These are phyloP conservation scores for Colletotrichum higginsianum DNA, from an alignment of 2,329 filamentous ascomycete species.

Conservation along the genomic window DNA sequence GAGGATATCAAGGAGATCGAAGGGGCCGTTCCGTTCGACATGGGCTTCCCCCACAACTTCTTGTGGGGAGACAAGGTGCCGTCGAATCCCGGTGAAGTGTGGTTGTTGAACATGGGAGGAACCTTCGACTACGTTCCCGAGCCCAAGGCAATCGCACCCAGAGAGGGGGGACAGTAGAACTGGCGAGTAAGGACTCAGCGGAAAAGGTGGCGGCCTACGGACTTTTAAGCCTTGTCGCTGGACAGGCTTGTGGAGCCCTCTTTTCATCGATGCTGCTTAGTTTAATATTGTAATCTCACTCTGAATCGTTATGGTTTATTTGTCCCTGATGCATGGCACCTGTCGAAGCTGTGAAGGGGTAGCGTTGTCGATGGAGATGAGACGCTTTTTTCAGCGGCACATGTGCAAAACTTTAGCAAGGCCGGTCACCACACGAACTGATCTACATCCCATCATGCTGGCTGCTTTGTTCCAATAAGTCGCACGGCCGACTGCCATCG, in stretches of 20 bases:
- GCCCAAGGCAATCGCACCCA: conserved; percentile 58
- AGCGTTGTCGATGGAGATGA: not conserved
- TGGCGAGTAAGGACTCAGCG: conserved; percentile 49
- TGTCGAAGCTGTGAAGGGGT: not conserved
- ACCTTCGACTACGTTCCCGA: conserved; percentile 65
- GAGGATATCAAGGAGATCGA: conserved; percentile 80
- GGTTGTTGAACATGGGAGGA: conserved; percentile 63
- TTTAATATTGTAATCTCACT: not conserved
- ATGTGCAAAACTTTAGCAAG: not conserved
- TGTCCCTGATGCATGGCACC: not conserved
- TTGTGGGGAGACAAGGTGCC: conserved; percentile 60
- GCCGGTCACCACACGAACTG: not conserved
- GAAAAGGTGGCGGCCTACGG: conserved; percentile 51
- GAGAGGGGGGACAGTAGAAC: conserved; percentile 60
- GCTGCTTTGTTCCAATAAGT: not conserved
- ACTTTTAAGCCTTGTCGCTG: conserved; percentile 29
- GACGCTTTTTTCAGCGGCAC: not conserved
- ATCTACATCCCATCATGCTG: no score
- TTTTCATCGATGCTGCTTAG: not conserved
- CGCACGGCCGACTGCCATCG: not conserved
- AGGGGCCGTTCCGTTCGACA: conserved; percentile 70
- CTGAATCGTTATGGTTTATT: no score
- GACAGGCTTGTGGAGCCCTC: not conserved
- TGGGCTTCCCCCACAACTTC: conserved; percentile 78
- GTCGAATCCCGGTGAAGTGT: conserved; percentile 58